A percentile compares a stretch with the other conserved stretches of the same genome.
Conservation (phyloP, 2,329 filamentous ascomycete species). For the Sordariomycetes sp. region DNA sequence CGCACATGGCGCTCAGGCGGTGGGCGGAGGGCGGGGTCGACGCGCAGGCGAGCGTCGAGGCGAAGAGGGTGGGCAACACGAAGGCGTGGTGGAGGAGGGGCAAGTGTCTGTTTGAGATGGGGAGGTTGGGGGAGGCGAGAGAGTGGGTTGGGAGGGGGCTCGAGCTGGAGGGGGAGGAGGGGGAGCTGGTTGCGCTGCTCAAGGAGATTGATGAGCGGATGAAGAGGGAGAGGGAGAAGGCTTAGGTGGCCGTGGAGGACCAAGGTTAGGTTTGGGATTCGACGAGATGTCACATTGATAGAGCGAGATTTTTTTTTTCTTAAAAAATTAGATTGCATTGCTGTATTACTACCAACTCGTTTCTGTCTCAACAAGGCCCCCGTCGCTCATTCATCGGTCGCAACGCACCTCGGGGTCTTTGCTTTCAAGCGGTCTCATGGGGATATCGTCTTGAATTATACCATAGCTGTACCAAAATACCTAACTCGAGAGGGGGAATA, state of each 20-base stretch:
- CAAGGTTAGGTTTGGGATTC: background rate
- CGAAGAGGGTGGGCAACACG: constrained; percentile 72
- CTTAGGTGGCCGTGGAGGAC: background rate
- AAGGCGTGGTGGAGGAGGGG: constrained; percentile 93
- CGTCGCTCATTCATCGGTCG: background rate
- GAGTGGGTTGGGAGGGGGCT: constrained; percentile 66
- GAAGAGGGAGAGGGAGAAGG: constrained; percentile 18
- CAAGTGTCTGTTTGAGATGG: constrained; percentile 83
- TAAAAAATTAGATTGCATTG: background rate
- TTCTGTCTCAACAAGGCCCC: background rate
- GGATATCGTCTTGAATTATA: background rate
- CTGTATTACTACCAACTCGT: background rate
- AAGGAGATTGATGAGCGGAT: constrained; percentile 44
- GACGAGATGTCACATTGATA: background rate
- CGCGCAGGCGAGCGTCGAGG: constrained; percentile 77
- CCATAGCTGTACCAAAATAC: background rate
- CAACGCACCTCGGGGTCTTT: background rate
- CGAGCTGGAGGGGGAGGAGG: constrained; percentile 68
- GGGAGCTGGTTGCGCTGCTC: constrained; percentile 48
- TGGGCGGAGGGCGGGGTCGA: constrained; percentile 86
- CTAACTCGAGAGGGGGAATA: background rate
- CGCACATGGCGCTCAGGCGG: constrained; percentile 65
- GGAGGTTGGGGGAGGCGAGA: constrained; percentile 65
- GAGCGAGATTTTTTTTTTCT: background rate
- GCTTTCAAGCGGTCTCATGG: background rate